Evolutionary conservation across 306 rosid genomes (phyloP).

Genomic region (Chamaecrista fasciculata): DNA sequence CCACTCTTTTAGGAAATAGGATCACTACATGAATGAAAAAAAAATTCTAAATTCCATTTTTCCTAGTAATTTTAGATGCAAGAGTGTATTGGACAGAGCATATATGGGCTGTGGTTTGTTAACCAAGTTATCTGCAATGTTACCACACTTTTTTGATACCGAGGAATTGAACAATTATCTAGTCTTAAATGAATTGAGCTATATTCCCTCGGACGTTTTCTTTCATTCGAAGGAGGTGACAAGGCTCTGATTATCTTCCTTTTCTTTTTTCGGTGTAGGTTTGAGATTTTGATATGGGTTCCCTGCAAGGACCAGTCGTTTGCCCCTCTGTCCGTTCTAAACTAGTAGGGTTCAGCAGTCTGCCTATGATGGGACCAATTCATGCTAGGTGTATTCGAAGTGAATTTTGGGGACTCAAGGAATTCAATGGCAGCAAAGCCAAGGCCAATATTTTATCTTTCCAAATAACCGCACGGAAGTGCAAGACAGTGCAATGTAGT

Average conservation of each 20-base stretch:
- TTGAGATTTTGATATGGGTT: slow-evolving; percentile 52
- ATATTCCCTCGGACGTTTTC: not conserved
- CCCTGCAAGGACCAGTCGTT: slow-evolving; percentile 67
- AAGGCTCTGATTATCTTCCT: not conserved
- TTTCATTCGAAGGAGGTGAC: not conserved
- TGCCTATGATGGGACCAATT: slow-evolving; percentile 48
- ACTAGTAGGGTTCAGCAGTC: slow-evolving; percentile 48
- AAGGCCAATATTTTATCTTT: slow-evolving; percentile 33
- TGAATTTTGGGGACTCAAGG: slow-evolving; percentile 55
- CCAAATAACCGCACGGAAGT: slow-evolving; percentile 35
- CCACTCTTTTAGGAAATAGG: not conserved
- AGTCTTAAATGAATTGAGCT: not conserved
- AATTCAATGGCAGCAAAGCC: slow-evolving; percentile 34
- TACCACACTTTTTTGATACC: not conserved
- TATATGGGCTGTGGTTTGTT: not conserved
- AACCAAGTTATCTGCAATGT: not conserved
- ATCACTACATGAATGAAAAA: not conserved
- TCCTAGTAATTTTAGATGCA: not conserved
- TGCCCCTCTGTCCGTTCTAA: slow-evolving; percentile 53
- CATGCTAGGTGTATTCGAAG: slow-evolving; percentile 43
- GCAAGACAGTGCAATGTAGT: slow-evolving; percentile 51
- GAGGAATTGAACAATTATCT: not conserved
- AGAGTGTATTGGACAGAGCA: not conserved
- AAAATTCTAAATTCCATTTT: not conserved
- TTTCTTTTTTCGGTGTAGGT: slow-evolving; percentile 10